A percentile compares a stretch with the other conserved stretches of the same genome.
These are phyloP conservation scores for Sambucus nigra DNA, from an alignment of 129 eudicot species.

Conservation along the genomic window DNA sequence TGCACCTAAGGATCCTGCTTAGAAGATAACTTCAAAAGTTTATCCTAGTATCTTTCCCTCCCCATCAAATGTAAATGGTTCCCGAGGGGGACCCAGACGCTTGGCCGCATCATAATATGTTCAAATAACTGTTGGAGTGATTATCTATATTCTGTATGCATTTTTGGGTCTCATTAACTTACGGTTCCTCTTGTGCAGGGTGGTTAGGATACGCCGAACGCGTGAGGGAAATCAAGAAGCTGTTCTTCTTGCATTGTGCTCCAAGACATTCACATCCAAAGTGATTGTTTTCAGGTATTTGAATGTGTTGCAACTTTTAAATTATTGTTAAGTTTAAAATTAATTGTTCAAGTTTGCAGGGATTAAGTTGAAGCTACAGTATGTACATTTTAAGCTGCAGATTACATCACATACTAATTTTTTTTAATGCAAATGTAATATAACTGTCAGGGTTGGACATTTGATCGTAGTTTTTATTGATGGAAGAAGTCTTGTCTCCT, in stretches of 20 bases:
- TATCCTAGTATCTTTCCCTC: too few relatives aligned
- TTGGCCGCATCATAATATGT: too few relatives aligned
- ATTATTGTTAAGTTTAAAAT: neutral
- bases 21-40: too few relatives aligned
- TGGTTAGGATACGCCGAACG: constrained; percentile 76
- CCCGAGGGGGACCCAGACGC: too few relatives aligned
- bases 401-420: too few relatives aligned
- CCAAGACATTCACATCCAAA: constrained; percentile 84
- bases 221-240: constrained; percentile 93
- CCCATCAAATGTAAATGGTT: too few relatives aligned
- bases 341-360: neutral
- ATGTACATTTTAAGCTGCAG: neutral
- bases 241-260: constrained; percentile 88
- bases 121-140: neutral
- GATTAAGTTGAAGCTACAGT: neutral
- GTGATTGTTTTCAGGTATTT: constrained; percentile 94
- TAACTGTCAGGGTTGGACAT: too few relatives aligned
- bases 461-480: too few relatives aligned
- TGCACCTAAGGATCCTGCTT: too few relatives aligned
- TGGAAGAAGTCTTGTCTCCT: too few relatives aligned
- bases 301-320: neutral
- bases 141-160: neutral
- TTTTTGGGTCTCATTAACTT: neutral
- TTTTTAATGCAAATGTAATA: too few relatives aligned
- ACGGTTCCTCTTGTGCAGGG: constrained; percentile 34